Base-by-base conservation (phyloP, 208 protist genomes). In the Naegleria fowleri region DNA sequence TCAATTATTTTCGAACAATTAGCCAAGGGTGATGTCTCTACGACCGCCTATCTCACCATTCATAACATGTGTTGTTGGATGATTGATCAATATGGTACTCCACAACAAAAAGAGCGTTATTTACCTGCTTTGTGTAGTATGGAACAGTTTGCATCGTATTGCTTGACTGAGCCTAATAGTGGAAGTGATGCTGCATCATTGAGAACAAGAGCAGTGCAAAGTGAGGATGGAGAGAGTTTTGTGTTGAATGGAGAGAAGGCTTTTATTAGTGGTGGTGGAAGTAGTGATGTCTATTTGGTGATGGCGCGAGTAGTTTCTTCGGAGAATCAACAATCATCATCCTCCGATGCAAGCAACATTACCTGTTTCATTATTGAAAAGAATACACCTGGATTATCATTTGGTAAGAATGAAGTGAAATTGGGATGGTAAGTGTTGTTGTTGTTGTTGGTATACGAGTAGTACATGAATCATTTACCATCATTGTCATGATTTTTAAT, bases 11-110 rank as follows among this genome's bases (percentile, higher is more conserved):
- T 96, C n/a, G 90, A 91, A 29, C 43, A 91, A 86, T 58, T 86
- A 33, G 83, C 52, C 15, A 19, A 67, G 16, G 94, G 91, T 15
- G 93, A 92, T 92, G 86, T 93, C 9, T 83, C 36, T 33, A 95
- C 94, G 13, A 93, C 93, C 22, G 95, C 95, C 41, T 96, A 92
- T 76, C 86, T 96, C 25, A 92, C 92, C 41, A 96, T 96, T 67
- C 94, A 96, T 88, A 96, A 96, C 91, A 97, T 97, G 95, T 95
- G 92, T 91, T 88, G 85, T 39, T 95, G 94, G 89, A 94, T 96
- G 92, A 92, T 97, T 41, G 95, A 96, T 90, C 84, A 39, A 33
- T 96, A 94, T 91, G 95, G 95, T 22, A 95, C 41, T 22, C 83
- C 93, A 22, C 93, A 92, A 89, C 95, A 95, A 92, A 88, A 91